A percentile compares a stretch with the other conserved stretches of the same genome.
phyloP scores from a whole-genome alignment of 169 alveolate species.

The Plasmodium chabaudi region DNA sequence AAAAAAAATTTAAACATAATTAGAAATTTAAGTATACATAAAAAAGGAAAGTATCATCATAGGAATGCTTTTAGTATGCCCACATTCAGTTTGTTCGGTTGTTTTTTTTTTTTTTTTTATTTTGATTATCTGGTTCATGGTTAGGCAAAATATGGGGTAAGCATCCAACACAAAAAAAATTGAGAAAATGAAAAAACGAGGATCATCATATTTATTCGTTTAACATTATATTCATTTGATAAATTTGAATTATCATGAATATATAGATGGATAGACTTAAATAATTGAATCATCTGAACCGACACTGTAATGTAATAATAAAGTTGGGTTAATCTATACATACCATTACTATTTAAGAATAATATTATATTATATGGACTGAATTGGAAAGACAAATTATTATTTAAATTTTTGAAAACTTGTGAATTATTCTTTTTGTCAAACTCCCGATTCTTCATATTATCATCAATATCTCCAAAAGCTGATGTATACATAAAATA shows the following conservation, averaged over 20 bases:
- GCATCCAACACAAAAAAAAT: constrained; percentile 70
- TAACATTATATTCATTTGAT: constrained; percentile 14
- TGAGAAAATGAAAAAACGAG: constrained; percentile 44
- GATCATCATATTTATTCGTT: constrained; percentile 38
- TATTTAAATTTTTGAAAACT: constrained; percentile 29
- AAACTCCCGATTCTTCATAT: not conserved
- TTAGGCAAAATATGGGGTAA: constrained; percentile 52
- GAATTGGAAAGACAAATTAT: not conserved
- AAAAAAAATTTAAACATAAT: too few relatives aligned
- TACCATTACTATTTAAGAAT: constrained; percentile 15
- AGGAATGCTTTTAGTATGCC: too few relatives aligned
- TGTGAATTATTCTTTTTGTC: constrained; percentile 20
- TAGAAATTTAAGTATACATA: too few relatives aligned
- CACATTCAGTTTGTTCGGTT: too few relatives aligned
- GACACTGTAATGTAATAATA: constrained; percentile 44
- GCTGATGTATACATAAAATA: constrained; percentile 27
- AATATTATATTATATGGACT: constrained; percentile 27
- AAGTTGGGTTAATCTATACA: constrained; percentile 53
- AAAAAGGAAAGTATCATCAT: too few relatives aligned
- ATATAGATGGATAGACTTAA: constrained; percentile 54
- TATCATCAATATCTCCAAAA: constrained; percentile 12
- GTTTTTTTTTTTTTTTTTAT: too few relatives aligned
- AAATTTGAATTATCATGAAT: constrained; percentile 60
- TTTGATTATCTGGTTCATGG: too few relatives aligned
- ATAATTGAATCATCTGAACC: constrained; percentile 54